Conservation (phyloP, 2,329 filamentous ascomycete genomes). For the Cladorrhinum sp. region DNA sequence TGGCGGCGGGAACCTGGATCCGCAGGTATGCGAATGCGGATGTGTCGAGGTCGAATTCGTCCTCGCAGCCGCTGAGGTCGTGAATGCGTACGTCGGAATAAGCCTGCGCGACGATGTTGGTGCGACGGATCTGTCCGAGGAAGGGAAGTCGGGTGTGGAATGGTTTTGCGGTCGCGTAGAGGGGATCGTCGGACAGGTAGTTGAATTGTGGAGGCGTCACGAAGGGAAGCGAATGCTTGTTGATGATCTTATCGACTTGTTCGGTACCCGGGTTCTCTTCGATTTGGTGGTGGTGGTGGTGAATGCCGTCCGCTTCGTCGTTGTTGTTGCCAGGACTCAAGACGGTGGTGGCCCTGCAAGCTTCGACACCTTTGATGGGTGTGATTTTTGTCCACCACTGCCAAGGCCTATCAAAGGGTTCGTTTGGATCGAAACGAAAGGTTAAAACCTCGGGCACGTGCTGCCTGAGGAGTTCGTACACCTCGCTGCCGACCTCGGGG, state of each 20-base stretch:
- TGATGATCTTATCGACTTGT: too few relatives aligned
- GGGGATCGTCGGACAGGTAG: background rate
- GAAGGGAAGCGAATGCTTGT: too few relatives aligned
- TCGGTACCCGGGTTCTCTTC: too few relatives aligned
- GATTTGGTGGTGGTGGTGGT: too few relatives aligned
- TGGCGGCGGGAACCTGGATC: conserved; percentile 6
- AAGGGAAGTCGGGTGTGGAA: conserved; percentile 18
- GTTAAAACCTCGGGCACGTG: conserved; percentile 9
- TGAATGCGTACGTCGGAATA: conserved; percentile 6
- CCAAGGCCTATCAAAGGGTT: conserved; percentile 16
- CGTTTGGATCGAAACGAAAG: conserved; percentile 11
- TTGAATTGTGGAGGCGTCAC: background rate
- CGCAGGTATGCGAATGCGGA: conserved; percentile 14
- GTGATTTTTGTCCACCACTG: conserved; percentile 4
- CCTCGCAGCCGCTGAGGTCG: conserved; percentile 7
- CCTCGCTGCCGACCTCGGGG: conserved; percentile 5
- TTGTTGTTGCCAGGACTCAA: background rate
- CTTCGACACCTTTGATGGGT: background rate
- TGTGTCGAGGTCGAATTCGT: conserved; percentile 1
- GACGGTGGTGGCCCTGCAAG: background rate
- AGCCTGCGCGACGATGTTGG: conserved; percentile 9
- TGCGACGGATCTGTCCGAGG: conserved; percentile 5
- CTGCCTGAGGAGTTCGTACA: background rate
- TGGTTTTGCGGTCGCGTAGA: conserved; percentile 11
- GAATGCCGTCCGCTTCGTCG: too few relatives aligned